These are phyloP conservation scores for Penicillium lividum DNA, from an alignment of 495 filamentous ascomycete genomes.

Conservation along the genomic window DNA sequence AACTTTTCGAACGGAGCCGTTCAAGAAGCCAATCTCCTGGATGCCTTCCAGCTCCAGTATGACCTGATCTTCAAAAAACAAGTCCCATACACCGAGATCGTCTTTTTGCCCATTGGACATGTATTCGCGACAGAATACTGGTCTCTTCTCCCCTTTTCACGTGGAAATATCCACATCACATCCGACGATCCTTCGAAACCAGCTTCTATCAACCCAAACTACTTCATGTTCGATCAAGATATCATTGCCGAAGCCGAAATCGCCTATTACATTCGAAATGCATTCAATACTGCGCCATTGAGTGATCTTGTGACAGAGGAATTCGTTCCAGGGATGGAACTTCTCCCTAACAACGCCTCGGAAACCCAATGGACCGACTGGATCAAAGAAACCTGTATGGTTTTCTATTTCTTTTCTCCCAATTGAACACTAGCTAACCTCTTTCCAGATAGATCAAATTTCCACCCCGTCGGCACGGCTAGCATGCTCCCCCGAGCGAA, in stretches of 20 bases:
- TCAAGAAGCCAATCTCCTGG: conserved; percentile 17
- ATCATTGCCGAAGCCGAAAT: conserved; percentile 22
- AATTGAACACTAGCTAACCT: conserved; percentile 2
- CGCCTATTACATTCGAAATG: conserved; percentile 25
- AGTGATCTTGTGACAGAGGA: conserved; percentile 23
- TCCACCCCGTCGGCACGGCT: conserved; percentile 49
- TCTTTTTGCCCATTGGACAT: conserved; percentile 23
- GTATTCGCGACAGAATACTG: conserved; percentile 39
- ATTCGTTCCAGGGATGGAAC: conserved; percentile 16
- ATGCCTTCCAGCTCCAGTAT: conserved; percentile 42
- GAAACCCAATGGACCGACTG: conserved; percentile 22
- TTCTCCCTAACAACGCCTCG: conserved; percentile 18
- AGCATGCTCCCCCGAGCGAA: conserved; percentile 57
- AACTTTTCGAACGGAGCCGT: conserved; percentile 31
- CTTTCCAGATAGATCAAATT: conserved; percentile 35
- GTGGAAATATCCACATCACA: conserved; percentile 44
- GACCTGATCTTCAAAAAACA: conserved; percentile 42
- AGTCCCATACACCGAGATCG: conserved; percentile 42
- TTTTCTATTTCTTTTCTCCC: too few relatives aligned
- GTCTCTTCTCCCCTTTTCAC: conserved; percentile 45
- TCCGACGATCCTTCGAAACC: conserved; percentile 18
- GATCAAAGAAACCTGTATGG: conserved; percentile 23
- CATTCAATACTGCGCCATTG: conserved; percentile 18
- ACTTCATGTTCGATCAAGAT: conserved; percentile 27
- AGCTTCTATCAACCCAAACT: conserved; percentile 30